Base-by-base conservation (phyloP, 1,284 basidiomycete genomes). In the Cutaneotrichosporon dermatis region DNA sequence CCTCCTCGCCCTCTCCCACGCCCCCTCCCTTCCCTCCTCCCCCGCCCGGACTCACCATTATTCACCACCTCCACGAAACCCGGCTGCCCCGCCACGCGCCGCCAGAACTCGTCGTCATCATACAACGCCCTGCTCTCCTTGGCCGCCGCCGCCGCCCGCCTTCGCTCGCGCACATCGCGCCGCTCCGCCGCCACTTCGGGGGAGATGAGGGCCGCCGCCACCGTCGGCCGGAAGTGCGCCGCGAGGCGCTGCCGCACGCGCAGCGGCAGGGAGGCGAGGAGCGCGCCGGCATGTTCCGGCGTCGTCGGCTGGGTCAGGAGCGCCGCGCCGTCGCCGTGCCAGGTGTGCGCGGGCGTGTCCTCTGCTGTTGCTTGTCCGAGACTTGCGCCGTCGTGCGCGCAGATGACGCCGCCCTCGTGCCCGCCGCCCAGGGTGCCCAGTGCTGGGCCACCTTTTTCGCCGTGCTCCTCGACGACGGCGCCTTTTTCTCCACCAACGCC, bases 81-180 rank as follows among this genome's bases (percentile, higher is more conserved):
- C 59, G 82, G 79, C 68, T 90, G 86, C 10, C 81, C 83, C 0
- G 87, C 89, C 39, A 92, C 76, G 62, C 82, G 81, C 55, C 84
- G 73, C 90, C 90, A 92, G 74, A 89, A 89, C 46, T 84, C 84
- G 42, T 77, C 81, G 75, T 91, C 87, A 73, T 89, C 88, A 4
- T 54, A 55, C 51, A 48, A 39, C 10, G 55, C 33, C 55, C 40
- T 39, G 9, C 46, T 49, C 16, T 11, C 37, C 37, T 50, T 45
- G 4, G 53, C 53, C 2, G 46, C 57, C 15, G 41, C 40, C 6
- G 50, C 50, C 13, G 34, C 49, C 1, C 11, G 13, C 4, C 55
- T 10, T 13, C 52, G 55, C 42, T 35, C 40, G 3, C 35, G 39
- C 12, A 51, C 46, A n/a, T 54, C 54, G 16, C 40, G 37, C 7